Evolutionary conservation across 202 grass and related monocot genomes (phyloP), one percentile per base, ranked within the genome.

Genomic region (Carex arenaria): DNA sequence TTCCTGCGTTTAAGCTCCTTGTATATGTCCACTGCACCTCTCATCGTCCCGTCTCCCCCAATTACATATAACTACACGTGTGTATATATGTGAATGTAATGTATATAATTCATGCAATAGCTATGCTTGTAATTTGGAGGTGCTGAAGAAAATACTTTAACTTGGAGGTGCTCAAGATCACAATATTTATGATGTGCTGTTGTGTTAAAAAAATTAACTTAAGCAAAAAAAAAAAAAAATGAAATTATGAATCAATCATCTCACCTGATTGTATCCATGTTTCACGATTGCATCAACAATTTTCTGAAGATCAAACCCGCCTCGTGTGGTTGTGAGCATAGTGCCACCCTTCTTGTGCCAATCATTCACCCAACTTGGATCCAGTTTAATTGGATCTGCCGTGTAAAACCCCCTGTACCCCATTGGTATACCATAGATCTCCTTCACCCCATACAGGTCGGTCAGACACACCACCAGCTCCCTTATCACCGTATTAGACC

Each of bases 281-380:
- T 68, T 65, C 40, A 87, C 91, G 43, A 98, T 98, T 11, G 86
- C 89, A 19, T 95, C 86, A 10, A 98, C 93, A 60, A 98, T 98
- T 87, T 84, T 95, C 65, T 47, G 49, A 15, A 93, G 84, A 88
- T 95, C 89, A 43, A 98, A 98, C 3, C 96, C 96, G 6, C 93
- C 95, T 7, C 93, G 82, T 1, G 95, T 91, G 0, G 95, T 98
- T 85, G 85, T 88, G 40, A 95, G 93, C 55, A 40, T 87, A 80
- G 95, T 93, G 7, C 95, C 95, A 19, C 95, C 93, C 67, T 87
- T 95, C 89, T 98, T 93, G 64, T 98, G 95, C 91, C 89, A 95
- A 61, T 85, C 85, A 19, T 98, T 80, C 10, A 93, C 95, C 70
- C 47, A 23, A 55, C 81, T 67, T 2, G 88, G 84, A 68, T 95